Percentiles rank a stretch among this genome's conserved stretches.
Conservation (phyloP, 208 protist genomes). For the Crithidia acanthocephali region DNA sequence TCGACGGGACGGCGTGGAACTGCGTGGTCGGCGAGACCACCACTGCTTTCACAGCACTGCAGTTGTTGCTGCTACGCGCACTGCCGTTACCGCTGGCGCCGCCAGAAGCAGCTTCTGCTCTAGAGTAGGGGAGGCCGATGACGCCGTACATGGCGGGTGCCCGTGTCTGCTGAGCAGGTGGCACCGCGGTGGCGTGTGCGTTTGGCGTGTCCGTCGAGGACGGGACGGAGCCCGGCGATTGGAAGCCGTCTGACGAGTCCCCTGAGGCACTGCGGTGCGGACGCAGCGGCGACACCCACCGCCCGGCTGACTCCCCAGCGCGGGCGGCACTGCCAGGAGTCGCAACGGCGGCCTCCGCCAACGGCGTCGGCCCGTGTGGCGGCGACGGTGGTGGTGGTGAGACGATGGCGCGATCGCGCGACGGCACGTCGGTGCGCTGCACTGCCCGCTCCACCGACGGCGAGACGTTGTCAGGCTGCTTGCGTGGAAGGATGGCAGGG, state of each 20-base stretch:
- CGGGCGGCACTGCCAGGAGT: not conserved
- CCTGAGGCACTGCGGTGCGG: not conserved
- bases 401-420: not conserved
- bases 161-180: not conserved
- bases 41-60: not conserved
- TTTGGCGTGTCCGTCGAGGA: constrained; percentile 2
- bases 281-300: constrained; percentile 13
- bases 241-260: constrained; percentile 5
- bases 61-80: not conserved
- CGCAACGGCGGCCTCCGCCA: not conserved
- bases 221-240: constrained; percentile 15
- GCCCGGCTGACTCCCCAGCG: not conserved
- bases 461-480: constrained; percentile 16
- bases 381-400: constrained; percentile 1
- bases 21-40: not conserved
- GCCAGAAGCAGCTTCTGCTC: not conserved
- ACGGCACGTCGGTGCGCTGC: not conserved
- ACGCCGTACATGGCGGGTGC: constrained; percentile 40
- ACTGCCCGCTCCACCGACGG: not conserved
- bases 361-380: not conserved
- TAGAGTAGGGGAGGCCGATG: constrained; percentile 29
- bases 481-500: constrained; percentile 12
- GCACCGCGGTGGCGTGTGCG: constrained; percentile 7
- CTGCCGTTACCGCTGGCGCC: not conserved
- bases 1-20: constrained; percentile 6